Evolutionary conservation across 2,329 filamentous ascomycete species (phyloP), one percentile per base, ranked within the genome.

Genomic region (Aspergillus aculeatinus): DNA sequence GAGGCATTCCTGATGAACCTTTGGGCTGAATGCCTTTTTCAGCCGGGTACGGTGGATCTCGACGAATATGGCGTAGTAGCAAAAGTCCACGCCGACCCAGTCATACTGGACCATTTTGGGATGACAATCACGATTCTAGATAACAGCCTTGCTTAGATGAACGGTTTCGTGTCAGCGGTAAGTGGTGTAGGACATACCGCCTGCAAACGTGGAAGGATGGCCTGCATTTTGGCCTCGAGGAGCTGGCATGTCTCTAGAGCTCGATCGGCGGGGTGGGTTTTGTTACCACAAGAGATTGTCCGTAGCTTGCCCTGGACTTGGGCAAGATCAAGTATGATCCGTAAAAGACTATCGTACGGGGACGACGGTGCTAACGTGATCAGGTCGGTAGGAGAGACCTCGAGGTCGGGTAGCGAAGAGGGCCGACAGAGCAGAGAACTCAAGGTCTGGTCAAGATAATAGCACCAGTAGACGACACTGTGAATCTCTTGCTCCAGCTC

Each of bases 391-490:
- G 60, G 60, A 14, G 63, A 54, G 2, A 62, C 29, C 6, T 35
- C 23, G 1, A 61, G 48, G 9, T 60, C 54, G 1, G 60, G 62
- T 12, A 72, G 51, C 1, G 70, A 68, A 5, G 66, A 48, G 16
- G 65, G 63, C 19, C 65, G 67, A 33, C 53, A 35, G 12, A 72
- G 60, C 33, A 72, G 67, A 14, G 67, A 53, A 55, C 71, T 68
- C 14, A 72, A 59, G 1, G 66, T 70, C 27, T 65, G 49, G 55
- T 73, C 70, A 5, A 70, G 60, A 33, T 68, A 71, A 48, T 67
- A 72, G 51, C 69, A 72, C 67, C 68, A 72, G 16, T 60, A 67
- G 21, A 73, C 52, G 21, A 52, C 65, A 33, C 57, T 64, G 14
- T 62, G 53, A 6, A 67, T 64, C 16, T 68, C 67, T 31, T 70